Conservation (phyloP, 306 rosid genomes). For the Prinsepia uniflora region DNA sequence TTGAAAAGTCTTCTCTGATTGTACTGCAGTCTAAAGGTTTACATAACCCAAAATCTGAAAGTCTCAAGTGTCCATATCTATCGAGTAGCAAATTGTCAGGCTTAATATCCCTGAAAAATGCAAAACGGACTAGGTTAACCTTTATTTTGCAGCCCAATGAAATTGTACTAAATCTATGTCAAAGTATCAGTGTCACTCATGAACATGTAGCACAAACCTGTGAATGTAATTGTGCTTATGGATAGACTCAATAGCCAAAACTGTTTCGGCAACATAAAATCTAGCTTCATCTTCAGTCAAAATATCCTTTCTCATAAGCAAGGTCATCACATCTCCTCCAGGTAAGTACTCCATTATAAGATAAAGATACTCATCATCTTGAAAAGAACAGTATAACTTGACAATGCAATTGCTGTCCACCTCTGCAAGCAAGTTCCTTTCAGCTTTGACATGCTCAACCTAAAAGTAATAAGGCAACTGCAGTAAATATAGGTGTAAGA, state of each 20-base stretch:
- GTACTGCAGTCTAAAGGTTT: slow-evolving; percentile 94
- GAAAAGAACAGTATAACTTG: slow-evolving; percentile 92
- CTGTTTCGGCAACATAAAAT: slow-evolving; percentile 87
- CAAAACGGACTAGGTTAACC: slow-evolving; percentile 22
- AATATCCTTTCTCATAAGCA: slow-evolving; percentile 95
- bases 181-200: too few relatives aligned
- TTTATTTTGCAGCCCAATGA: slow-evolving; percentile 4
- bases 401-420: slow-evolving; percentile 98
- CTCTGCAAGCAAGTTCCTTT: slow-evolving; percentile 97
- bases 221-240: slow-evolving; percentile 94
- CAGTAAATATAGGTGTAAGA: slow-evolving; percentile 5
- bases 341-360: slow-evolving; percentile 98
- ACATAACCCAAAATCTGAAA: slow-evolving; percentile 97
- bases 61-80: slow-evolving; percentile 85
- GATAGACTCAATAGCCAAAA: slow-evolving; percentile 91
- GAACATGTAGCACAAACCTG: slow-evolving; percentile 45
- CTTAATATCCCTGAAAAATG: slow-evolving; percentile 80
- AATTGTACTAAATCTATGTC: not conserved
- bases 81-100: slow-evolving; percentile 96
- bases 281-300: slow-evolving; percentile 92
- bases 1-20: slow-evolving; percentile 70
- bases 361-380: slow-evolving; percentile 85
- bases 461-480: slow-evolving; percentile 27
- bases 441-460: slow-evolving; percentile 98
- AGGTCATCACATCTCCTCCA: slow-evolving; percentile 99